Evolutionary conservation across 768 basidiomycete species (phyloP), one percentile per base, ranked within the genome.

Genomic region (Gloeopeniophorella convolvens): DNA sequence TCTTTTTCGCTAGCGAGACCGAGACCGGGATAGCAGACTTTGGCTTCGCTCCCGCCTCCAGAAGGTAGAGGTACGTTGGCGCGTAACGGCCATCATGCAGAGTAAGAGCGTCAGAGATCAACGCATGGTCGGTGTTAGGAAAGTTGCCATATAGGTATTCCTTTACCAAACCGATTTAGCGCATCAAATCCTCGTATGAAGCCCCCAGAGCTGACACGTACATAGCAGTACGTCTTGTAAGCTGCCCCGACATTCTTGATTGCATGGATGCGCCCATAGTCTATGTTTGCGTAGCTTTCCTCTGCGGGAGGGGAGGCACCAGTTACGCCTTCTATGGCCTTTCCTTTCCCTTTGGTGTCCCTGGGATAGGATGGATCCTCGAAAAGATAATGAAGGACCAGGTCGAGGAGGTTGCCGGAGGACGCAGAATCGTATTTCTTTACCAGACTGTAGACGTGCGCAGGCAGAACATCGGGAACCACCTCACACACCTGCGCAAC

Each of bases 381-480:
- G 42, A 89, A 77, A 0, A 89, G 71, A 7, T 66, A 57, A 42
- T 85, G 78, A 8, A 90, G 55, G 0, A 84, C 75, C 5, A 65
- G 64, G 59, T 83, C 76, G 31, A 79, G 70, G 34, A 77, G 72
- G 12, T 68, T 56, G 1, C 68, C 67, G 4, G 57, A 48, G 35
- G 68, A 64, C 4, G 65, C 58, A 4, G 69, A 65, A 24, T 75
- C 61, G 53, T 75, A 67, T 36, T 70, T 60, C 31, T 70, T 64
- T 26, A 86, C 60, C 27, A 86, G 76, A 1, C 62, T 54, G 20
- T 71, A 60, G 11, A 74, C 75, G 55, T 87, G 73, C 3, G 71
- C 57, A 0, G 81, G 78, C 18, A 75, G 71, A 20, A 87, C 82
- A 57, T 88, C 83, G 0, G 87, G 87, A 11, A 88, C 63, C 37